Conservation (phyloP, 176 grass and related monocot species). For the Rhynchospora tenuis region DNA sequence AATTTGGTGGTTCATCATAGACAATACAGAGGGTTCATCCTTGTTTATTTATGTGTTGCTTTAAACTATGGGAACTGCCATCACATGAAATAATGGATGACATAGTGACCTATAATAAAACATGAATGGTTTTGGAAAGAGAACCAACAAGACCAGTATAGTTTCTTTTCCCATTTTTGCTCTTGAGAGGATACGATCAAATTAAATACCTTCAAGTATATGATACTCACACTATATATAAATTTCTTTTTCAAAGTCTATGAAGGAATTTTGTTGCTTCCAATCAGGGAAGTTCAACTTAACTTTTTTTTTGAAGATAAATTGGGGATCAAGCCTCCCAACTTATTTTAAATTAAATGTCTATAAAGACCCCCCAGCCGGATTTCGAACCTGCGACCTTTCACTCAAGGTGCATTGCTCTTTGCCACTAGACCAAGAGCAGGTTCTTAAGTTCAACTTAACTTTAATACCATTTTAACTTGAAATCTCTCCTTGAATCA, state of each 20-base stretch:
- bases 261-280: background rate
- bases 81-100: constrained; percentile 12
- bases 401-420: too few species aligned
- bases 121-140: background rate
- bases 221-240: background rate
- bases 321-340: too few species aligned
- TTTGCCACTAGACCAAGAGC: too few species aligned
- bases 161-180: background rate
- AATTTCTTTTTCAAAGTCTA: background rate
- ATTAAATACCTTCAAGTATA: background rate
- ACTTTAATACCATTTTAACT: background rate
- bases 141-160: background rate
- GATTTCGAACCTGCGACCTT: too few species aligned
- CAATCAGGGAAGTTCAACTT: background rate
- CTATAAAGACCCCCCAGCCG: too few species aligned
- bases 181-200: constrained; percentile 2
- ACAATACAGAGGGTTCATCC: background rate
- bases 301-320: too few species aligned
- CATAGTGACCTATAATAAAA: background rate
- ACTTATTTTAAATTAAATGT: too few species aligned
- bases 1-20: background rate
- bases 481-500: background rate
- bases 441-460: background rate
- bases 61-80: constrained; percentile 17
- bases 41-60: constrained; percentile 14